Evolutionary conservation across 129 eudicot species (phyloP), one percentile per base, ranked within the genome.

Genomic region (Erigeron canadensis): DNA sequence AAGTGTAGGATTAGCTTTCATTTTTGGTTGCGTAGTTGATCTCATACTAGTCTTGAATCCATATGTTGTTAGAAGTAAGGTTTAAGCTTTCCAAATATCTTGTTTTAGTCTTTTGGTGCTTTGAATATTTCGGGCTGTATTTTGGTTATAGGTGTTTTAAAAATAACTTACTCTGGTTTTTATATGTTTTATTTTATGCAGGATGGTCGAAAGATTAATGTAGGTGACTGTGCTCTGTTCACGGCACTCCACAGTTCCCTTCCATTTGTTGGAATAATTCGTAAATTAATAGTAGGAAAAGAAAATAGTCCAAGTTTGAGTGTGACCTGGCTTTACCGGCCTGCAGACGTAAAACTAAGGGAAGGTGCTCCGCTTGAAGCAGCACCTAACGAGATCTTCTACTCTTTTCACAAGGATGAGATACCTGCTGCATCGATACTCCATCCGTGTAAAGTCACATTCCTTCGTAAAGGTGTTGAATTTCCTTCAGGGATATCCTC

Each of bases 381-480:
- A 71, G 81, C 87, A 45, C 86, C 89, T 19, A 87, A 87, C 91
- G 89, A 90, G 72, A 75, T 85, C 45, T 87, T 87, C 58, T 90
- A 85, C 65, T 94, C 98, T 10, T 93, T 93, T 70, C 95, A 89
- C 74, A 84, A 81, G 82, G 96, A 87, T 83, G 90, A 94, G 80
- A 81, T 75, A 77, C 92, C 88, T 80, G 96, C 95, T 81, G 98
- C 90, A 61, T 87, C 96, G 39, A 73, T 89, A 72, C 87, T 87
- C 65, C 91, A 90, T 86, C 91, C 88, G 62, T 94, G 98, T 84
- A 90, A 89, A 90, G 96, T 94, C 80, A 87, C 96, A 74, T 90
- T 87, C 73, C 85, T 90, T 78, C 87, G 83, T 71, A 84, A 82
- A 82, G 96, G 95, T 81, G 89, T 76, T 75, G 90, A 86, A 73